Base-by-base conservation (phyloP, 2,329 filamentous ascomycete species). In the Cladophialophora psammophila region DNA sequence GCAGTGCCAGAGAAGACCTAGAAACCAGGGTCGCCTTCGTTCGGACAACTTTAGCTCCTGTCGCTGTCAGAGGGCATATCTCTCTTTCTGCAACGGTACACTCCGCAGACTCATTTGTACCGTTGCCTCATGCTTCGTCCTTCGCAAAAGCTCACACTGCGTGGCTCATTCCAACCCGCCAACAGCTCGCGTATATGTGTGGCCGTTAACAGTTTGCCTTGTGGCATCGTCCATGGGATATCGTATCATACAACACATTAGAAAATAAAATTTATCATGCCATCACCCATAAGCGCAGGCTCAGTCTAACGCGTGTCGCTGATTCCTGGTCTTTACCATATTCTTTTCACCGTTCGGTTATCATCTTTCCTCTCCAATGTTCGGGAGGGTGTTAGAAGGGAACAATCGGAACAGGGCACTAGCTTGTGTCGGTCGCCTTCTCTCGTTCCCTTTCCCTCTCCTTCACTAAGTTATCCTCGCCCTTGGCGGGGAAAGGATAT, bases 241-340 rank as follows among this genome's bases (percentile, higher is more conserved):
- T 61, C 59, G 53, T 63, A 65, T 66, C 66, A 65, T 68, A 68
- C 66, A 68, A 68, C 53, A 65, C 66, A 66, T 66, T 68, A 68
- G 40, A 35, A 63, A 65, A 68, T 68, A 61, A 61, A 66, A 34
- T 64, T 60, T 57, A 64, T 53, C 32, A 56, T 56, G 60, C 26
- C 32, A 15, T 58, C 48, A 45, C 34, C 52, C 59, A 42, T 54
- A 35, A 55, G 53, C 53, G 31, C 53, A 55, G 34, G 31, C 53
- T 12, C 60, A 56, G 60, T 56, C 60, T 63, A 55, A 40, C 53
- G 31, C 53, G 53, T 34, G 53, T 55, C 20, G 32, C 32, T 55
- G 32, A 34, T 55, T 55, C 13, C 52, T 36, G 5, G 52, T 55
- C 52, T n/a, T 38, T 12, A 31, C 45, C 45, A 26, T 50, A 34